Percentiles rank a stretch among this genome's conserved stretches.
phyloP scores from a whole-genome alignment of 257 asterid genomes.

The Salvia hispanica region DNA sequence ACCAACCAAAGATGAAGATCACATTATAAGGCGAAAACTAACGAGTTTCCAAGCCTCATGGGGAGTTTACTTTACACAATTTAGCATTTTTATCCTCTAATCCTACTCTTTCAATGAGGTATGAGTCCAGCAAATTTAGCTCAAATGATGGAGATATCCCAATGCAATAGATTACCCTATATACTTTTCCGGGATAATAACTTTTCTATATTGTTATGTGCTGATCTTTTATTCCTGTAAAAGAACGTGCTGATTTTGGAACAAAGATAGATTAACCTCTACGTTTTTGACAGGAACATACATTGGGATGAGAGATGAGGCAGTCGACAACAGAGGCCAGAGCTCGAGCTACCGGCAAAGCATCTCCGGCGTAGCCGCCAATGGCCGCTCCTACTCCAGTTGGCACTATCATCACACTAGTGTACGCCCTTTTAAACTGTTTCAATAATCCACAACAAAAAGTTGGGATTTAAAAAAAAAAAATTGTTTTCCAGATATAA shows the following conservation, averaged over 20 bases:
- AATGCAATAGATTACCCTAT: too few species aligned
- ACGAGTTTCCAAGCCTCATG: background rate
- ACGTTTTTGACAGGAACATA: slow-evolving; percentile 27
- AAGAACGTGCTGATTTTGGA: too few species aligned
- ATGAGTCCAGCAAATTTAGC: too few species aligned
- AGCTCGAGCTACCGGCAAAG: slow-evolving; percentile 88
- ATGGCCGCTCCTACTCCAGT: slow-evolving; percentile 93
- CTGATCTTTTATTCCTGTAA: too few species aligned
- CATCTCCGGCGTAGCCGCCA: slow-evolving; percentile 97
- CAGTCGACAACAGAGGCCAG: slow-evolving; percentile 85
- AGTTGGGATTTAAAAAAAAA: background rate
- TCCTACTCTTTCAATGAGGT: too few species aligned
- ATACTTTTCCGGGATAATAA: too few species aligned
- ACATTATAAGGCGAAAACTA: slow-evolving; percentile 2
- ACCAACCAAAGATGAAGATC: background rate
- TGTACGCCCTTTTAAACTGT: slow-evolving; percentile 73
- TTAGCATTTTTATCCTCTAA: too few species aligned
- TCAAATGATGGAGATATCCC: too few species aligned
- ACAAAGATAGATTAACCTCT: too few species aligned
- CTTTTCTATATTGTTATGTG: too few species aligned
- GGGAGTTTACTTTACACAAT: too few species aligned
- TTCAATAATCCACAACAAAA: background rate
- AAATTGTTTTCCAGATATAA: too few species aligned
- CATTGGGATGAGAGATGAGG: slow-evolving; percentile 94
- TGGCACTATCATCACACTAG: slow-evolving; percentile 94